These are phyloP conservation scores for Mortierella sp. DNA, from an alignment of 371 early-diverging fungal species.

Conservation along the genomic window DNA sequence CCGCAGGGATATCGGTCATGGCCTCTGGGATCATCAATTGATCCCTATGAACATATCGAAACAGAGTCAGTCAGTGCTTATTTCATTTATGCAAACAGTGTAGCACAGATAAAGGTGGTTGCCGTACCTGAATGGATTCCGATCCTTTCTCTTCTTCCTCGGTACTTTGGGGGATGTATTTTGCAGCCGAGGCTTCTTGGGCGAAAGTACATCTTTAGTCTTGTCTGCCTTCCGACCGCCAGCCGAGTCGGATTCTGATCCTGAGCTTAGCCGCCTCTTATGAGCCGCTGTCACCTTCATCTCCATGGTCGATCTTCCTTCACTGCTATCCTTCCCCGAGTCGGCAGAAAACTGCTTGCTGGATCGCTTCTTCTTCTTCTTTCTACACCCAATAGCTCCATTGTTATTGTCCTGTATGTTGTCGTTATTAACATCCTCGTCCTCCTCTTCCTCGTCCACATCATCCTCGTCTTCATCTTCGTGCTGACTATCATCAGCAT, in stretches of 20 bases:
- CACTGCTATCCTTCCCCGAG: not conserved
- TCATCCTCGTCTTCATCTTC: constrained; percentile 31
- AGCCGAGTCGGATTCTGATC: constrained; percentile 32
- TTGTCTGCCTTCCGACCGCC: constrained; percentile 16
- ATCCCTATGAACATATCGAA: constrained; percentile 45
- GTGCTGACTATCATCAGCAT: constrained; percentile 18
- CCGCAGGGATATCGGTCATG: constrained; percentile 62
- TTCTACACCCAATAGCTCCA: constrained; percentile 1
- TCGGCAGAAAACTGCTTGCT: constrained; percentile 1
- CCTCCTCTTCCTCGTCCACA: constrained; percentile 19
- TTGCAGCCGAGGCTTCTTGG: constrained; percentile 48
- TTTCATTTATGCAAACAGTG: not conserved
- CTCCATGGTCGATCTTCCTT: not conserved
- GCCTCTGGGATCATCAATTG: constrained; percentile 72
- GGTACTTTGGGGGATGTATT: constrained; percentile 18
- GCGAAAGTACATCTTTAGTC: constrained; percentile 30
- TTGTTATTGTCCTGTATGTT: constrained; percentile 3
- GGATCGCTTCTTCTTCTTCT: constrained; percentile 32
- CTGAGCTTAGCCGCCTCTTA: constrained; percentile 46
- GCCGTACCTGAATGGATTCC: constrained; percentile 42
- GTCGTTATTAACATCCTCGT: constrained; percentile 15
- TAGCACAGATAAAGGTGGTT: not conserved
- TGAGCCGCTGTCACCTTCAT: constrained; percentile 13
- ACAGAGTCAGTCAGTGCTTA: too few species aligned
- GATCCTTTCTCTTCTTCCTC: constrained; percentile 25